Base-by-base conservation (phyloP, 371 early-diverging fungal species). In the Mucor mucedo region DNA sequence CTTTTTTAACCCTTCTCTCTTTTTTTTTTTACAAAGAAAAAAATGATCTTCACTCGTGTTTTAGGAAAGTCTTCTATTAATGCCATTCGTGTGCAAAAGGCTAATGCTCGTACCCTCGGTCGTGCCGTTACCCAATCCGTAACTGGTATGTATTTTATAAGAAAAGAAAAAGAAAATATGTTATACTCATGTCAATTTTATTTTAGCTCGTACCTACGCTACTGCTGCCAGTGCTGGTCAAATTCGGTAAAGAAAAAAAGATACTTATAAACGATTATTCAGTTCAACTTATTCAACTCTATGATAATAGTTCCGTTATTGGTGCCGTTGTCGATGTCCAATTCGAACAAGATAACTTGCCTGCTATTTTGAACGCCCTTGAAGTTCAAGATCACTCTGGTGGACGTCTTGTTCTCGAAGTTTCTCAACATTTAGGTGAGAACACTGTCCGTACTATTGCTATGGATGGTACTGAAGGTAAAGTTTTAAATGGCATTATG, bases 251-350 rank as follows among this genome's bases (percentile, higher is more conserved):
- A 45, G 28, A 44, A 21, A 33, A 21, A 8, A 52, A 21, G 21
- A 21, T 21, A 21, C 21, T 21, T 30, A 27, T 28, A 44, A 54
- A 47, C 30, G 32, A 29, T 5, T 38, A 39, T 0, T 44, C 11
- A 30, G n/a, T 32, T 53, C 32, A 45, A 54, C 28, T 52, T 32
- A 30, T 55, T 45, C 49, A 55, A 14, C 27, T n/a, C 50, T 47
- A 16, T 21, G 5, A 49, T 28, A 21, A 11, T 61, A 77, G 74
- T 65, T 74, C 72, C 49, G 72, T 98, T 70, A 98, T 98, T 83
- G 98, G 98, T 88, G 97, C 98, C 85, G 97, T 98, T 76, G 98
- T 98, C 70, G 97, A 98, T 73, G 98, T 98, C 57, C 97, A 96
- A 84, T 97, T 96, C 82, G 95, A 93, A 68, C 86, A 92, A 76